Percentiles rank a stretch among this genome's conserved stretches.
Conservation (phyloP, 2,329 filamentous ascomycete species). For the Pyrenophora tritici-repentis region DNA sequence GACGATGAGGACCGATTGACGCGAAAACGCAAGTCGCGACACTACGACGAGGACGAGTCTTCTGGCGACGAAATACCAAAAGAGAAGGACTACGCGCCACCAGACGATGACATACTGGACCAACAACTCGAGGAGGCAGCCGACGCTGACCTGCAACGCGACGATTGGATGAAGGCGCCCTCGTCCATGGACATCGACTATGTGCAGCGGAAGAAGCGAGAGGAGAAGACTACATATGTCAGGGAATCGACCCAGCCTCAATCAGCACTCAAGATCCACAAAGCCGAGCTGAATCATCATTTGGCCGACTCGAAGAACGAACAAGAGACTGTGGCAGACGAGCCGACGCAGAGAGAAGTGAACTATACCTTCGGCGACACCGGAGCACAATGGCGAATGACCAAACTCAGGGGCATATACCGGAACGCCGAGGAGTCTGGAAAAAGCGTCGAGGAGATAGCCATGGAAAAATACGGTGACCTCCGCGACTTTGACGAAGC, state of each 20-base stretch:
- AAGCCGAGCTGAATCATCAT: conserved; percentile 79
- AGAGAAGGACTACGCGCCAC: conserved; percentile 52
- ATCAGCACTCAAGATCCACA: conserved; percentile 73
- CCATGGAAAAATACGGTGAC: conserved; percentile 78
- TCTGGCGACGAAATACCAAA: conserved; percentile 42
- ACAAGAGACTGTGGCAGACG: conserved; percentile 39
- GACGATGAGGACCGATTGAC: conserved; percentile 42
- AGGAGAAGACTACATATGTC: conserved; percentile 50
- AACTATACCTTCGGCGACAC: conserved; percentile 86
- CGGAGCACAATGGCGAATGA: conserved; percentile 96
- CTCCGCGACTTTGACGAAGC: conserved; percentile 88
- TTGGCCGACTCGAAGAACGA: conserved; percentile 60
- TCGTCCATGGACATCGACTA: conserved; percentile 85
- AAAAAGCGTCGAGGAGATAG: conserved; percentile 78
- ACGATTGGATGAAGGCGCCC: conserved; percentile 94
- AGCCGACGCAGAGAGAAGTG: conserved; percentile 65
- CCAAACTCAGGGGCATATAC: conserved; percentile 86
- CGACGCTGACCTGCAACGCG: conserved; percentile 63
- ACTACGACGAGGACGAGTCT: conserved; percentile 39
- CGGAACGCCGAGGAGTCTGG: conserved; percentile 75
- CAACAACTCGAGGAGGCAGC: conserved; percentile 47
- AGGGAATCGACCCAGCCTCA: conserved; percentile 58
- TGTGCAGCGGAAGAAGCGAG: conserved; percentile 64
- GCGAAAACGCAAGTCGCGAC: conserved; percentile 41
- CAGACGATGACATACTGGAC: conserved; percentile 53